These are phyloP conservation scores for Coniochaeta prunicola DNA, from an alignment of 2,329 filamentous ascomycete genomes.

Conservation along the genomic window DNA sequence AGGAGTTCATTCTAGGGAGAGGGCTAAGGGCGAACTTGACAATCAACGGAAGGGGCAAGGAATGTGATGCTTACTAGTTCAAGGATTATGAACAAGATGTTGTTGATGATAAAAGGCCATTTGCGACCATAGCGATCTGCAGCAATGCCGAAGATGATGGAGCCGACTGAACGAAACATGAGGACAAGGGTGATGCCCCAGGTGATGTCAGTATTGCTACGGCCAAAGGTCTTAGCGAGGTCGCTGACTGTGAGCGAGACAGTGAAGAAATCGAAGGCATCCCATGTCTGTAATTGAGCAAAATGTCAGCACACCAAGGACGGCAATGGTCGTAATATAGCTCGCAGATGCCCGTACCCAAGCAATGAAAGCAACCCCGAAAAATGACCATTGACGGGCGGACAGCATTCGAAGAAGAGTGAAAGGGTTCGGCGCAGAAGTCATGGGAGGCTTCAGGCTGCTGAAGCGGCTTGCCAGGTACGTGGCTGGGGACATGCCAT, in stretches of 20 bases:
- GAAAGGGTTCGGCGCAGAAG: slow-evolving; percentile 45
- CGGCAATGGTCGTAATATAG: not conserved
- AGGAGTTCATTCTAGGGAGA: not conserved
- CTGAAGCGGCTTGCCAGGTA: slow-evolving; percentile 47
- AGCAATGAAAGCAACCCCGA: slow-evolving; percentile 45
- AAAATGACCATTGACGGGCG: slow-evolving; percentile 46
- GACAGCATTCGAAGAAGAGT: slow-evolving; percentile 40
- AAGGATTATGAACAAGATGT: slow-evolving; percentile 62
- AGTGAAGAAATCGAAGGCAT: slow-evolving; percentile 61
- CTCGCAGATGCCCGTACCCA: slow-evolving; percentile 33
- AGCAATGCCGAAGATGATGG: slow-evolving; percentile 45
- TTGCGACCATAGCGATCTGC: slow-evolving; percentile 51
- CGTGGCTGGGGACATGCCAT: slow-evolving; percentile 38
- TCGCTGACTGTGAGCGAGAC: slow-evolving; percentile 52
- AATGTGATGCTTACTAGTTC: slow-evolving; percentile 47
- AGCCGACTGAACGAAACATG: slow-evolving; percentile 52
- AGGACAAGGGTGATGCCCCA: slow-evolving; percentile 59
- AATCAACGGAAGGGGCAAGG: not conserved
- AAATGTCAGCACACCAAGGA: not conserved
- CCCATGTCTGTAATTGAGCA: slow-evolving; percentile 40
- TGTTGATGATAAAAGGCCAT: slow-evolving; percentile 72
- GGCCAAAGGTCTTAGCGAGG: slow-evolving; percentile 28
- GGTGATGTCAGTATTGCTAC: slow-evolving; percentile 40
- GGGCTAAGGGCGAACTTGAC: not conserved
- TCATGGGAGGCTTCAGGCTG: slow-evolving; percentile 50